These are phyloP conservation scores for Nematodospora anomalae DNA, from an alignment of 1,139 yeast genomes.

Conservation along the genomic window DNA sequence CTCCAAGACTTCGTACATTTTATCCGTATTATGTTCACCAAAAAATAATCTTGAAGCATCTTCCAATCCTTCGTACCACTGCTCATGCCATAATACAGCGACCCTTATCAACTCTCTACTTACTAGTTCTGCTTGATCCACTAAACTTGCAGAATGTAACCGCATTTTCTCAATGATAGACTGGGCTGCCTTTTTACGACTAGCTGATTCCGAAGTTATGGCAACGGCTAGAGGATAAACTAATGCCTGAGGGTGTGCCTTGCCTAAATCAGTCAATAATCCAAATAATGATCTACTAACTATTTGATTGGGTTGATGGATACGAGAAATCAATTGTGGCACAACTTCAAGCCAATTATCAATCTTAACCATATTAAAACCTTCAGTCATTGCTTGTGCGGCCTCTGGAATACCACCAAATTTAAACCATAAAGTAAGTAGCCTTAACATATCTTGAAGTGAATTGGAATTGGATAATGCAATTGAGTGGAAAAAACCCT, in stretches of 20 bases:
- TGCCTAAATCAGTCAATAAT: constrained; percentile 81
- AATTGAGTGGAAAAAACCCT: constrained; percentile 94
- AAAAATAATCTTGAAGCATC: constrained; percentile 93
- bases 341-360: constrained; percentile 95
- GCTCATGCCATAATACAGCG: constrained; percentile 96
- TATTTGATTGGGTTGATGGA: constrained; percentile 88
- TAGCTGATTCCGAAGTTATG: constrained; percentile 86
- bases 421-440: constrained; percentile 91
- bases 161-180: constrained; percentile 92
- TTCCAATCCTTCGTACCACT: constrained; percentile 97
- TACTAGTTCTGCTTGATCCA: constrained; percentile 92
- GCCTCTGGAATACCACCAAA: constrained; percentile 94
- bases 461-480: constrained; percentile 85
- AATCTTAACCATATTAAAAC: constrained; percentile 82
- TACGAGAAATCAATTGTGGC: constrained; percentile 93
- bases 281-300: constrained; percentile 82
- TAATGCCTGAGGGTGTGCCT: constrained; percentile 95
- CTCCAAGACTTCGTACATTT: constrained; percentile 88
- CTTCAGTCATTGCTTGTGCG: constrained; percentile 86
- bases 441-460: constrained; percentile 85
- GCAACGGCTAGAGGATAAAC: constrained; percentile 96
- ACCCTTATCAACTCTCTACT: constrained; percentile 90
- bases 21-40: constrained; percentile 92
- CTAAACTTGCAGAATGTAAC: constrained; percentile 78
- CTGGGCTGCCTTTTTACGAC: constrained; percentile 87